Base-by-base conservation (phyloP, 129 eudicot genomes). In the Lactuca sativa region DNA sequence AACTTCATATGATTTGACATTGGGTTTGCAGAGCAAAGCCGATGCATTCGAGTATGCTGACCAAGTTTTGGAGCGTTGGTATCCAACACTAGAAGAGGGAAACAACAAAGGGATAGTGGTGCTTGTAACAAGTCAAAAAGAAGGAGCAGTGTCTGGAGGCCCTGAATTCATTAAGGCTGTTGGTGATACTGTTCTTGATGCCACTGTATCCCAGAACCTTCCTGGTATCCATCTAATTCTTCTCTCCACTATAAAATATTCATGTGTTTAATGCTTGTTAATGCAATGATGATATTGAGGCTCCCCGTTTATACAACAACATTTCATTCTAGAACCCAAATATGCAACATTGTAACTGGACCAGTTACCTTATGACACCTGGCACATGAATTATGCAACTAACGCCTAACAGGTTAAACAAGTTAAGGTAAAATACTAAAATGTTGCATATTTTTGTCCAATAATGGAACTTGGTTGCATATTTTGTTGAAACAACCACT, bases 21-120 rank as follows among this genome's bases (percentile, higher is more conserved):
- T 38, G 67, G 71, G 69, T 14, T 58, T 77, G 71, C 73, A 95
- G 99, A 95, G 99, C 88, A 95, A 95, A 83, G 99, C 99, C 17
- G 99, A 95, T 82, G 99, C 97, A 5, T 95, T 95, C 77, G 99
- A 95, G 89, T 95, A 86, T 67, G 99, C 99, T 30, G 99, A 95
- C 77, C 99, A 95, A 90, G 86, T 95, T 18, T 75, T 95, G 80
- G 99, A 95, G 82, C 76, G 82, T 6, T 95, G 99, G 99, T 95
- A 95, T 74, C 99, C 99, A 59, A 90, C 87, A 4, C 47, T 95
- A 3, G 99, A 95, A 81, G 89, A 90, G 62, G 99, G 99, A 37
- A 88, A 82, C 77, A 90, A 87, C 74, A 95, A 95, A 82, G 99
- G 99, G 17, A 84, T 95, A 71, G 95, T 95, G 47, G 96, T 95